Evolutionary conservation across 2,329 filamentous ascomycete genomes (phyloP).

Genomic region (Cercospora sojina): DNA sequence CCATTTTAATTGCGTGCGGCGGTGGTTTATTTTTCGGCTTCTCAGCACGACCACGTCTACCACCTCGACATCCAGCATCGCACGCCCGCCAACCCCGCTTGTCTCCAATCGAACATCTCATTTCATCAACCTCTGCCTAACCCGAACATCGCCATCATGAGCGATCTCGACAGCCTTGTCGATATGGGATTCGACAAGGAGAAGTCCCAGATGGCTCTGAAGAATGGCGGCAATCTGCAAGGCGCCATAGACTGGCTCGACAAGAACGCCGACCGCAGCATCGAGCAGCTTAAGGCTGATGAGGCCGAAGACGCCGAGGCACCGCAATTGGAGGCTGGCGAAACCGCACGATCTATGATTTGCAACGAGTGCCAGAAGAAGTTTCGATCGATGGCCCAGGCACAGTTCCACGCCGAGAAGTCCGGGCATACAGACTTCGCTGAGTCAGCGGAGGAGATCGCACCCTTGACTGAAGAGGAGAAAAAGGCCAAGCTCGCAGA

Average conservation of each 20-base stretch:
- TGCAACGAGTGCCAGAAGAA: conserved; percentile 96
- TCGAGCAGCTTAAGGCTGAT: conserved; percentile 71
- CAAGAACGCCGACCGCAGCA: conserved; percentile 79
- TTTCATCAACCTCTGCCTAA: conserved; percentile 15
- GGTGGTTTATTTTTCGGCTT: not conserved
- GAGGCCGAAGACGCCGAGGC: conserved; percentile 42
- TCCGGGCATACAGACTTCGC: conserved; percentile 88
- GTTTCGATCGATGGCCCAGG: conserved; percentile 77
- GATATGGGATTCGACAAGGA: conserved; percentile 79
- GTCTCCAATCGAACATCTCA: not conserved
- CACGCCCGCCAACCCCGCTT: not conserved
- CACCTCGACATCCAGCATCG: not conserved
- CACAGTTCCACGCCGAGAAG: conserved; percentile 87
- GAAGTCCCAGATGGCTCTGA: conserved; percentile 77
- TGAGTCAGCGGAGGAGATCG: conserved; percentile 89
- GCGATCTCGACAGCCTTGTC: conserved; percentile 61
- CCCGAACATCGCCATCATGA: conserved; percentile 40
- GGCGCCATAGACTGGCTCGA: conserved; percentile 94
- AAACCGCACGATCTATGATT: conserved; percentile 74
- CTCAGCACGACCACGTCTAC: not conserved
- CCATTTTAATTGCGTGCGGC: not conserved
- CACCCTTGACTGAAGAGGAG: conserved; percentile 86
- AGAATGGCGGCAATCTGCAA: conserved; percentile 75
- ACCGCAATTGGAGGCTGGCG: conserved; percentile 67
- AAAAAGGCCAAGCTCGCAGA: conserved; percentile 78